Evolutionary conservation across 2,329 filamentous ascomycete genomes (phyloP), one percentile per base, ranked within the genome.

Genomic region (Remersonia thermophila): DNA sequence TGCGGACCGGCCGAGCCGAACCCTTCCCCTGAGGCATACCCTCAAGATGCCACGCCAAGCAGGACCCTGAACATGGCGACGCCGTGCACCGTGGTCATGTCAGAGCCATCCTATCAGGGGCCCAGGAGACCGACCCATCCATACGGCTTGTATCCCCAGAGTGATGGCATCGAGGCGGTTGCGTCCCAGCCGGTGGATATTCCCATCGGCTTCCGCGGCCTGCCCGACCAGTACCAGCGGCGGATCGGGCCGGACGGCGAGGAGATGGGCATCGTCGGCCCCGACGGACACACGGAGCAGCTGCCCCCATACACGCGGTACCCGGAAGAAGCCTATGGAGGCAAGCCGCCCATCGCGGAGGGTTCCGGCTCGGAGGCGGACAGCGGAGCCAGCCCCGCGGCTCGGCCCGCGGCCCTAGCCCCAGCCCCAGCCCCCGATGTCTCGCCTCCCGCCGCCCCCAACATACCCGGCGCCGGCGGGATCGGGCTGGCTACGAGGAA

Each of bases 271-370:
- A 74, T 95, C 36, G 80, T 95, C 35, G 86, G 86, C 1, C 83
- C 82, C 0, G 77, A 93, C 51, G 87, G 87, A 1, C 86, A 95
- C 53, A 80, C 82, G 1, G 89, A 96, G 57, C 84, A 93, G 55
- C 63, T 95, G 13, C 89, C 89, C 10, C 89, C 89, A 1, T 96
- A 96, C 54, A 83, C 84, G 11, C 71, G 85, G 55, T 95, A 93
- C 57, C 84, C 87, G 2, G 83, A 93, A 35, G 80, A 84, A 38
- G 65, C 65, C 1, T 78, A 60, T 57, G 70, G 53, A 53, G 71
- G 56, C 65, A 85, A 71, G 50, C 56, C 61, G 33, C 47, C 55
- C 13, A 53, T 56, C 14, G 46, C 52, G n/a, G 47, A 50, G 16
- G 49, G n/a, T n/a, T 33, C 6, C 4, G 20, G 20, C 5, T 6